These are phyloP conservation scores for Leccinum aurantiacum DNA, from an alignment of 768 basidiomycete genomes.

Conservation along the genomic window DNA sequence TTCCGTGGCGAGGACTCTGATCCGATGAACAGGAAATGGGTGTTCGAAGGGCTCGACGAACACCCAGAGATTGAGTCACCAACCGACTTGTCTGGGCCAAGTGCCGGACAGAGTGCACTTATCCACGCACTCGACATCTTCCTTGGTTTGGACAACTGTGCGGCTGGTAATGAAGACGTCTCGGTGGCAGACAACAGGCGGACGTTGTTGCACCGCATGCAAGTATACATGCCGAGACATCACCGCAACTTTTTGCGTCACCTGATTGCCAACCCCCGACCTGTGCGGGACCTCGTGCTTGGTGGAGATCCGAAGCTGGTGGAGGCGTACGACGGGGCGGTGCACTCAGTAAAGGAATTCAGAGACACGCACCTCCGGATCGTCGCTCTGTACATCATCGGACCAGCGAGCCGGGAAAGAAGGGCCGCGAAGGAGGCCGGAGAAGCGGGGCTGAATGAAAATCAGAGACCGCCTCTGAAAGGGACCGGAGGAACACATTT, in stretches of 20 bases:
- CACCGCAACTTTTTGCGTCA: conserved; percentile 78
- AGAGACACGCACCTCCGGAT: conserved; percentile 78
- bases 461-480: conserved; percentile 37
- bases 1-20: conserved; percentile 69
- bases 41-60: conserved; percentile 59
- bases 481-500: conserved; percentile 83
- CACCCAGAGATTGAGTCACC: conserved; percentile 44
- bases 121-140: conserved; percentile 75
- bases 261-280: conserved; percentile 57
- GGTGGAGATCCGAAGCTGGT: conserved; percentile 33
- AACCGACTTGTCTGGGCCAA: conserved; percentile 68
- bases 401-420: conserved; percentile 48
- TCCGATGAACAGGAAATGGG: conserved; percentile 44
- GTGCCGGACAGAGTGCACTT: conserved; percentile 69
- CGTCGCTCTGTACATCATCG: conserved; percentile 71
- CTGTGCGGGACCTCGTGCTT: conserved; percentile 56
- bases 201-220: conserved; percentile 70
- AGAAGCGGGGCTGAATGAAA: conserved; percentile 22
- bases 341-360: conserved; percentile 67
- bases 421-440: neutral
- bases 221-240: conserved; percentile 78
- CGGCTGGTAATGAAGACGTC: conserved; percentile 17
- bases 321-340: conserved; percentile 63
- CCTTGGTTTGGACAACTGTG: conserved; percentile 58
- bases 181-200: conserved; percentile 10